phyloP scores from a whole-genome alignment of 208 protist genomes.

The Hexamita inflata region DNA sequence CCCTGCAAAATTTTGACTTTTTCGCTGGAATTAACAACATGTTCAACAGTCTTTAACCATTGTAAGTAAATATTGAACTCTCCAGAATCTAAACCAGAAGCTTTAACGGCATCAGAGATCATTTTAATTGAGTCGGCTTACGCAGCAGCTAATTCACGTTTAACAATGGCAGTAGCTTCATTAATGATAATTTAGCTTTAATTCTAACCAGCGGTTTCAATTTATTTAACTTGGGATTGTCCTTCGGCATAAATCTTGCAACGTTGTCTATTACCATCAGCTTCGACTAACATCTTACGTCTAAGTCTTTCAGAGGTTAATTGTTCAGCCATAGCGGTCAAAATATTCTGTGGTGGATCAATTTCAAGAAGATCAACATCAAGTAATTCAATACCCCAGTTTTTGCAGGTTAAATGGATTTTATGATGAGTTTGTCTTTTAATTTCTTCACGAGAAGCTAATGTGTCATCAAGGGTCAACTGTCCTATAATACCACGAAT shows the following conservation, averaged over 20 bases:
- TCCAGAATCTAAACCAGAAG: not conserved
- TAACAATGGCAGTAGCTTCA: not conserved
- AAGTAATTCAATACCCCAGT: not conserved
- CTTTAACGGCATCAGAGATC: not conserved
- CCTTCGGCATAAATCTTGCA: not conserved
- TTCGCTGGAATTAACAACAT: no score
- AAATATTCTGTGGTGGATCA: not conserved
- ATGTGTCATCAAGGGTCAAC: not conserved
- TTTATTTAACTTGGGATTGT: not conserved
- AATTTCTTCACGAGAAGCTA: not conserved
- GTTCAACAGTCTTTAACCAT: no score
- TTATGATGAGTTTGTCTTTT: not conserved
- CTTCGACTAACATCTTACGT: not conserved
- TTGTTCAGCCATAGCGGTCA: not conserved
- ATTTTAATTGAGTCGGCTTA: not conserved
- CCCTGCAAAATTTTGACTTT: no score
- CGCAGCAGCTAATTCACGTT: not conserved
- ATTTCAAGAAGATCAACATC: not conserved
- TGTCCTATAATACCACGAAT: not conserved
- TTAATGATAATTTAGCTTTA: not conserved
- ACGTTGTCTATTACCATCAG: not conserved
- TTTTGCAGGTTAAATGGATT: not conserved
- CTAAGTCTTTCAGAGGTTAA: not conserved
- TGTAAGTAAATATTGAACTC: not conserved
- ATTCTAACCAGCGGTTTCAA: not conserved